A percentile compares a stretch with the other conserved stretches of the same genome.
Evolutionary conservation across 176 grass and related monocot species (phyloP).

Genomic region (Musa acuminata): DNA sequence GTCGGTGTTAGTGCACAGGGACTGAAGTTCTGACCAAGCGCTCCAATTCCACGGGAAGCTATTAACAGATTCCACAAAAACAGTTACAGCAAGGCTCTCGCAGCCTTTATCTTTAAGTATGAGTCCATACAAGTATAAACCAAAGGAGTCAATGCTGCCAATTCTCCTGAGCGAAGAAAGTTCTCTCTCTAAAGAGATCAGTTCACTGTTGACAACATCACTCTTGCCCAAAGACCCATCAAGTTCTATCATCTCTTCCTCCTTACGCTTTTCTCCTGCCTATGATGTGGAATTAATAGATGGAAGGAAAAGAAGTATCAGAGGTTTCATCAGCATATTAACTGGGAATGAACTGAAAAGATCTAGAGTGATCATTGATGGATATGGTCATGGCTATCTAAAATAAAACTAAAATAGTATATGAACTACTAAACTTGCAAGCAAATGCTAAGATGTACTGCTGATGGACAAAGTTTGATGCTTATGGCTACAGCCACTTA

Average conservation of each 20-base stretch:
- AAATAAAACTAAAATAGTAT: not conserved
- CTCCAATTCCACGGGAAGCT: slow-evolving; percentile 97
- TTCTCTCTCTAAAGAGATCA: slow-evolving; percentile 73
- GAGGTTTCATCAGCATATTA: too few relatives aligned
- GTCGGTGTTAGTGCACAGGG: slow-evolving; percentile 64
- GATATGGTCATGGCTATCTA: not conserved
- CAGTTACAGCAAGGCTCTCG: slow-evolving; percentile 43
- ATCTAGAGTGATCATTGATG: too few relatives aligned
- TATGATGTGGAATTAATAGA: slow-evolving; percentile 25
- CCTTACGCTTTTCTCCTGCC: slow-evolving; percentile 93
- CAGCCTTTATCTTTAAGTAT: slow-evolving; percentile 83
- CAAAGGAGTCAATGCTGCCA: slow-evolving; percentile 81
- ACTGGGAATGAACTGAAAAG: too few relatives aligned
- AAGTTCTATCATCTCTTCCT: slow-evolving; percentile 88
- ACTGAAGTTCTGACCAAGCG: slow-evolving; percentile 85
- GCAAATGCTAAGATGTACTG: not conserved
- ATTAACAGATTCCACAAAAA: slow-evolving; percentile 88
- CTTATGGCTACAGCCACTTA: too few relatives aligned
- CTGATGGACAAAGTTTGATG: too few relatives aligned
- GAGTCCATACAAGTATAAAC: slow-evolving; percentile 82
- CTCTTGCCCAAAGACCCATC: slow-evolving; percentile 88
- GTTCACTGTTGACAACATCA: slow-evolving; percentile 61
- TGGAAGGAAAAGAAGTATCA: not conserved
- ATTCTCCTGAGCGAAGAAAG: slow-evolving; percentile 61
- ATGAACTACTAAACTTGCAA: not conserved